Evolutionary conservation across 805 yeast species (phyloP).

Genomic region (Maudiozyma barnettii): DNA sequence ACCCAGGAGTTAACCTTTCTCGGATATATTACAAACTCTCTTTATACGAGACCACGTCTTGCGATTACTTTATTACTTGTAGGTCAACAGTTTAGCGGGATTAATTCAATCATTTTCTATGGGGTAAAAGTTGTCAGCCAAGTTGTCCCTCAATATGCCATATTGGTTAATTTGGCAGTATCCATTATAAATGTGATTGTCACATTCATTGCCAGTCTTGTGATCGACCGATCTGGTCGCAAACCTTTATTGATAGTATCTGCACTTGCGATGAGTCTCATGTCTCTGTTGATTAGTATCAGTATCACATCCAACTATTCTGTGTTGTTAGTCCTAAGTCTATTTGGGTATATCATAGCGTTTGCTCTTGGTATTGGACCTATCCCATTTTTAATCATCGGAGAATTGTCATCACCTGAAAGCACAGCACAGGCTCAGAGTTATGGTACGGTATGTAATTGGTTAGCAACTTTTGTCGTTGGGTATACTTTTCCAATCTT

Average conservation of each 20-base stretch:
- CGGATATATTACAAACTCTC: conserved; percentile 42
- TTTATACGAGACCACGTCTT: conserved; percentile 47
- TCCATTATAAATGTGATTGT: conserved; percentile 66
- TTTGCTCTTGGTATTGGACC: conserved; percentile 95
- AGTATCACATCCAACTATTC: conserved; percentile 49
- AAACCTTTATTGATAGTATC: conserved; percentile 63
- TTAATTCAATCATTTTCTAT: conserved; percentile 85
- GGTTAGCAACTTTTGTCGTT: conserved; percentile 79
- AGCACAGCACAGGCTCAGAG: conserved; percentile 86
- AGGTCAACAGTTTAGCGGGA: conserved; percentile 88
- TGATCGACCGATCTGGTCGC: conserved; percentile 71
- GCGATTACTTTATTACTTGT: conserved; percentile 65
- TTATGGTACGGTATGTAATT: conserved; percentile 83
- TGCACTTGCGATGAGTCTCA: conserved; percentile 55
- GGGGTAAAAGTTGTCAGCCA: conserved; percentile 79
- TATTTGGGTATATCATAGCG: conserved; percentile 65
- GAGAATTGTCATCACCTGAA: conserved; percentile 69
- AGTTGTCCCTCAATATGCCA: conserved; percentile 62
- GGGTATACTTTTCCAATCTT: conserved; percentile 76
- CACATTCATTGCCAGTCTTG: conserved; percentile 63
- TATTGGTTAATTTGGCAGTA: conserved; percentile 63
- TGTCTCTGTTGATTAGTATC: conserved; percentile 52
- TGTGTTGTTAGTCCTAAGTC: conserved; percentile 47
- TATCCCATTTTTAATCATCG: conserved; percentile 79
- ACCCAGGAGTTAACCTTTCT: conserved; percentile 16